Percentiles rank a stretch among this genome's conserved stretches.
Evolutionary conservation across 2,329 filamentous ascomycete species (phyloP).

Genomic region (Exophiala sp.): DNA sequence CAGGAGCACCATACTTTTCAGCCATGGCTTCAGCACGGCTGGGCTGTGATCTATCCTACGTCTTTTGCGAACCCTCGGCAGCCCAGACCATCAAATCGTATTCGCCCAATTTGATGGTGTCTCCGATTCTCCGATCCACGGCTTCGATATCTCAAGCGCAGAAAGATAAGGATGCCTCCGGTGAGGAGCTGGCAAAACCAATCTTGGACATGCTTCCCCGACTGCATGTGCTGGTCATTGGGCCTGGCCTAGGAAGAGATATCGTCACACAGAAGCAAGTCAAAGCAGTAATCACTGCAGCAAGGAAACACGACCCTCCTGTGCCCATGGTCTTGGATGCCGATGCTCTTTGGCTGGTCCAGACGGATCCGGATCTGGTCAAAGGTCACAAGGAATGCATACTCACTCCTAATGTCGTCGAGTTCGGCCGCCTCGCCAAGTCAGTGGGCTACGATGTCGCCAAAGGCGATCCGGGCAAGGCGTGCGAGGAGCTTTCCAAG

Average conservation of each 20-base stretch:
- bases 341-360: constrained; percentile 75
- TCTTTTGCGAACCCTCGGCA: constrained; percentile 89
- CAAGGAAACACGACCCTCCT: constrained; percentile 53
- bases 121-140: constrained; percentile 84
- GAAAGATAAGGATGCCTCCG: constrained; percentile 49
- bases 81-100: constrained; percentile 91
- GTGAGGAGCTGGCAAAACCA: constrained; percentile 56
- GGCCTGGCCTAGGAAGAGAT: constrained; percentile 86
- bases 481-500: constrained; percentile 64
- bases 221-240: constrained; percentile 86
- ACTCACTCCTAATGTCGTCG: constrained; percentile 89
- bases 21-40: constrained; percentile 91
- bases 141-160: constrained; percentile 47
- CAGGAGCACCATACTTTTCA: constrained; percentile 94
- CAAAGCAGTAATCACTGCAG: constrained; percentile 69
- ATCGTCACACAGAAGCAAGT: constrained; percentile 83
- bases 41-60: constrained; percentile 48
- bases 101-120: constrained; percentile 97
- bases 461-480: constrained; percentile 36
- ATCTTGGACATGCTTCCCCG: constrained; percentile 77
- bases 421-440: constrained; percentile 78
- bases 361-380: constrained; percentile 68
- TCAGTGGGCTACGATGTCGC: constrained; percentile 58
- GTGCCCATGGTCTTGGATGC: constrained; percentile 88
- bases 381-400: constrained; percentile 77